Base-by-base conservation (phyloP, 1,284 basidiomycete species). In the Singerocomus inundabilis region DNA sequence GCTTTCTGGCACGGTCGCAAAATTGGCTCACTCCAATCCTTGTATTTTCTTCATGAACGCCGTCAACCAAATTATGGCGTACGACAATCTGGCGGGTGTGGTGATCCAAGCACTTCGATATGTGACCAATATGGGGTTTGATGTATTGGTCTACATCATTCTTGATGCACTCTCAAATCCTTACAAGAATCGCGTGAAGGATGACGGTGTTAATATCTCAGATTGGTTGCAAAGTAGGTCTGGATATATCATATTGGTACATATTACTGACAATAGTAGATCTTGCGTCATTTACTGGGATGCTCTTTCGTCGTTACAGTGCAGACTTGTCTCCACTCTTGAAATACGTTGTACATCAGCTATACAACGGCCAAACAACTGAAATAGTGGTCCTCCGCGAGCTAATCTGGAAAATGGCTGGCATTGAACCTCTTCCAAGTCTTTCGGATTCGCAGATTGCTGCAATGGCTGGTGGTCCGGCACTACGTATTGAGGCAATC, bases 61-160 rank as follows among this genome's bases (percentile, higher is more conserved):
- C 0, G 85, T 99, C 44, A 86, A 88, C 57, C 97, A 99, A 71
- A 89, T 98, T 51, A 95, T 95, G 84, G 87, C 93, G 16, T 99
- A 99, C 65, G 92, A 97, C 62, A 99, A 98, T 68, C 76, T 99
- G 54, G 93, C 93, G 15, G 80, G 82, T 39, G 91, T 93, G 29
- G 86, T 99, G 48, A 90, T 98, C 33, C 92, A 94, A 58, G 87
- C 88, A n/a, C 78, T 94, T 57, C 81, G 90, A 63, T 97, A 91
- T 71, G 82, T 95, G 53, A 93, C 91, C 2, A 85, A 85, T 55
- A 88, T 99, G 78, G 92, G 92, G 25, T 96, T 94, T 64, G 97
- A 99, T 64, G 90, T 98, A 12, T 79, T 98, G 18, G 84, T 93
- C 6, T 99, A 88, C 64, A 80, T 91, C 47, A 80, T 98, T 52